Evolutionary conservation across 306 rosid genomes (phyloP), one percentile per base, ranked within the genome.

Genomic region (Albizia julibrissin): DNA sequence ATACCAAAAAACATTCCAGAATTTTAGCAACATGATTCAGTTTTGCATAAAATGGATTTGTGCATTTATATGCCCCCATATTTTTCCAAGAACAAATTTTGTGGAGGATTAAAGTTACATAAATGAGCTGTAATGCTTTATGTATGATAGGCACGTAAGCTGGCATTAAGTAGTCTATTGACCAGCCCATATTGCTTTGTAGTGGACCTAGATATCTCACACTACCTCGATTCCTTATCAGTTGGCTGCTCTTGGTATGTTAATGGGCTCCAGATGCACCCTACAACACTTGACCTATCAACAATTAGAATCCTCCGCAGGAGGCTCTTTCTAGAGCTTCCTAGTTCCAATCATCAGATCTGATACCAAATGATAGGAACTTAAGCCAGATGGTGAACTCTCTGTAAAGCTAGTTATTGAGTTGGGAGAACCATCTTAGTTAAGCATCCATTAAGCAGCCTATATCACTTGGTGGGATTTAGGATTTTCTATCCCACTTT

Each of bases 11-110:
- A 29, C 22, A 70, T 6, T 65, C 21, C 54, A 18, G 56, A 68
- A 83, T 79, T 31, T 75, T 6, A 47, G 71, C 76, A 52, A 68
- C 68, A 76, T 72, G 49, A 75, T 64, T 86, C 58, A 22, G n/a
- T 9, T 70, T 79, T 80, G 74, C 31, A 61, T 62, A 16, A 56
- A 69, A 40, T 52, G 40, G 66, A 83, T 69, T 74, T 43, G 67
- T 65, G 77, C 42, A 68, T 76, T 42, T 56, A 1, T 39, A 26
- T 69, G n/a, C 43, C 80, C 54, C 50, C 29, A 49, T 47, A 50
- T 59, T 59, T 50, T 18, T 76, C 10, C 18, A 26, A 61, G 33
- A 61, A 12, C 16, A 61, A 40, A 59, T 84, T 75, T 79, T 39
- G 22, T 72, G 44, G 64, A 3, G 62, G 43, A 69, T 75, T 66